Evolutionary conservation across 192 early-diverging fungal species (phyloP).

Genomic region (Jimgerdemannia lactiflua): DNA sequence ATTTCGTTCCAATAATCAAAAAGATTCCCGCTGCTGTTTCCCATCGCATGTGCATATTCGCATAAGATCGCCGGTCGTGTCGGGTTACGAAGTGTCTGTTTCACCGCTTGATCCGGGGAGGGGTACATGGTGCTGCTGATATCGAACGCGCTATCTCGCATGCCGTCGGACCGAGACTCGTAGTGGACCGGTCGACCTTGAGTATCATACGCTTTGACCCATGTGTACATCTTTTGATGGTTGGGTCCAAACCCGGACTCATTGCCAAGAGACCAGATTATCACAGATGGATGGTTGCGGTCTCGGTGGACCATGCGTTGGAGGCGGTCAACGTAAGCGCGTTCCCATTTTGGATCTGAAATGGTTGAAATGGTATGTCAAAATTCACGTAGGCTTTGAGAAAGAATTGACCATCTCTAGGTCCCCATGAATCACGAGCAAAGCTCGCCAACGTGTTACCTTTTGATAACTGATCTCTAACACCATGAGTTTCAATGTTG

Average conservation of each 20-base stretch:
- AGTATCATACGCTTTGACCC: constrained; percentile 6
- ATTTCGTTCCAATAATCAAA: constrained; percentile 2
- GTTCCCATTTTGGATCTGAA: constrained; percentile 3
- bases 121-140: constrained; percentile 16
- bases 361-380: not conserved
- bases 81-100: constrained; percentile 4
- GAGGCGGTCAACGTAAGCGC: constrained; percentile 6
- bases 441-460: not conserved
- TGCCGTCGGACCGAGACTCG: constrained; percentile 1
- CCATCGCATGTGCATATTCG: constrained; percentile 17
- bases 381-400: too few relatives aligned
- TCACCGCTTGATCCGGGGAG: constrained; percentile 7
- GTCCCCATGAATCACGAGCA: too few relatives aligned
- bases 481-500: constrained; percentile 8
- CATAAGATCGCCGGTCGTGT: constrained; percentile 1
- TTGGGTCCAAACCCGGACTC: constrained; percentile 12
- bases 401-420: too few relatives aligned
- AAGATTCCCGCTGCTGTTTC: constrained; percentile 12
- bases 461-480: constrained; percentile 6
- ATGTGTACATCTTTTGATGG: constrained; percentile 9
- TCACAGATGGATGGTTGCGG: constrained; percentile 7
- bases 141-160: constrained; percentile 4
- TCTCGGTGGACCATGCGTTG: constrained; percentile 12
- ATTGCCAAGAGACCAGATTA: constrained; percentile 14
- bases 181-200: constrained; percentile 9